Percentiles rank a stretch among this genome's conserved stretches.
phyloP scores from a whole-genome alignment of 176 grass and related monocot genomes.

The Zoysia pacifica region DNA sequence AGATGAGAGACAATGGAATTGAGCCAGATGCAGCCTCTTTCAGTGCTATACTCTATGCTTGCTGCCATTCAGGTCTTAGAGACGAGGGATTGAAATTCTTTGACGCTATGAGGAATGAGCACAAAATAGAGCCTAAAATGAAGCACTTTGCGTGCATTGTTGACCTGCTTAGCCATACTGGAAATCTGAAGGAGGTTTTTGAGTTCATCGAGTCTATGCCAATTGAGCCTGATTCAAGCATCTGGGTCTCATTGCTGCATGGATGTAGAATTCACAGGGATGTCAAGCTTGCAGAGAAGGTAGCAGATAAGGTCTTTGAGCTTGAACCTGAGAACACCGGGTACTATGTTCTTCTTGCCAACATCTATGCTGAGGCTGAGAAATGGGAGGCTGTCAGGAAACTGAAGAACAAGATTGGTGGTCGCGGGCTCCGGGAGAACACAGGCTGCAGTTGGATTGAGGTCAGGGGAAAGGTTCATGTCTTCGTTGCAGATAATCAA shows the following conservation, averaged over 20 bases:
- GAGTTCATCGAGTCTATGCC: slow-evolving; percentile 81
- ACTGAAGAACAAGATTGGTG: slow-evolving; percentile 57
- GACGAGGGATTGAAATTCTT: slow-evolving; percentile 81
- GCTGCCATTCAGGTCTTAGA: slow-evolving; percentile 77
- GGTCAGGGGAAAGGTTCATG: slow-evolving; percentile 59
- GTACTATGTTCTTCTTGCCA: slow-evolving; percentile 82
- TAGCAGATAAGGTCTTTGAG: slow-evolving; percentile 68
- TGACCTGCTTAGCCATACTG: slow-evolving; percentile 61
- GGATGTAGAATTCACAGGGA: slow-evolving; percentile 77
- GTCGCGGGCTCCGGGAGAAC: slow-evolving; percentile 53
- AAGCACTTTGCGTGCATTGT: slow-evolving; percentile 86
- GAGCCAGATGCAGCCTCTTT: slow-evolving; percentile 71
- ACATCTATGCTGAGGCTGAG: slow-evolving; percentile 85
- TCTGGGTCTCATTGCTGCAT: slow-evolving; percentile 69
- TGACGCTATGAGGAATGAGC: slow-evolving; percentile 71
- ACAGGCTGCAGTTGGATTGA: slow-evolving; percentile 80
- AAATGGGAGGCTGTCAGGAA: slow-evolving; percentile 79
- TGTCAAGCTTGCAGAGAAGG: slow-evolving; percentile 81
- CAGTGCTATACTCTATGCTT: slow-evolving; percentile 75
- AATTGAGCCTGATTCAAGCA: slow-evolving; percentile 66
- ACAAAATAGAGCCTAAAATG: slow-evolving; percentile 68
- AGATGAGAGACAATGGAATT: slow-evolving; percentile 57
- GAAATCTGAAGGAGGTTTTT: slow-evolving; percentile 62
- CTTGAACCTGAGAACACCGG: slow-evolving; percentile 82
- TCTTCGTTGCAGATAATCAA: slow-evolving; percentile 55